A percentile compares a stretch with the other conserved stretches of the same genome.
phyloP scores from a whole-genome alignment of 192 early-diverging fungal genomes.

The Coemansia sp. region DNA sequence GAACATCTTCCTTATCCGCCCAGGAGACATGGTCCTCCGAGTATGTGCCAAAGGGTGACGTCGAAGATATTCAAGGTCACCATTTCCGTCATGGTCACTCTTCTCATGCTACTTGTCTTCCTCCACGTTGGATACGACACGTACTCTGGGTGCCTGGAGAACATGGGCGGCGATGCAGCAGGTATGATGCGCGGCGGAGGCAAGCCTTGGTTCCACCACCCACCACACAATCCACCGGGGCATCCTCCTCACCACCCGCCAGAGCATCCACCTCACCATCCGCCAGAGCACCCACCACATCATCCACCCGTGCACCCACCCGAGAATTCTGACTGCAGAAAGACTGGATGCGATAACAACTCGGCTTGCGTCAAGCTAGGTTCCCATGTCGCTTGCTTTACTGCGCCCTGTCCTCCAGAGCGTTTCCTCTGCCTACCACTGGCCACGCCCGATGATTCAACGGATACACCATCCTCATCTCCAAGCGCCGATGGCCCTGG shows the following conservation, averaged over 20 bases:
- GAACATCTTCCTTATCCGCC: background rate
- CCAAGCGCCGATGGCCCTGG: conserved; percentile 10
- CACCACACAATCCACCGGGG: background rate
- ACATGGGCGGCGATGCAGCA: background rate
- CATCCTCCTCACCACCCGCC: background rate
- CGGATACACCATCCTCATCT: conserved; percentile 15
- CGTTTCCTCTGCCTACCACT: conserved; percentile 38
- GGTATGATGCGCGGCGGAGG: background rate
- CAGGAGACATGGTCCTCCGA: background rate
- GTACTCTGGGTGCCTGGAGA: background rate
- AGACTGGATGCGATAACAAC: conserved; percentile 23
- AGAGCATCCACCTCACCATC: background rate
- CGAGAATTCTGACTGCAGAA: conserved; percentile 29
- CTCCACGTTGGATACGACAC: background rate
- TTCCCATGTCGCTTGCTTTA: conserved; percentile 29
- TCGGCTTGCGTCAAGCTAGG: conserved; percentile 30
- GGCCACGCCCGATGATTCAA: conserved; percentile 22
- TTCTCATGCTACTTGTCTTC: background rate
- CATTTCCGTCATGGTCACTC: background rate
- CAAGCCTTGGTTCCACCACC: background rate
- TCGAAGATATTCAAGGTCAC: background rate
- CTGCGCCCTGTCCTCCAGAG: conserved; percentile 29
- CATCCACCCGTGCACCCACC: background rate
- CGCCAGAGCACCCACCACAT: background rate
- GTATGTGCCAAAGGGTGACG: background rate